Percentiles rank a stretch among this genome's conserved stretches.
These are phyloP conservation scores for Nicotiana undulata DNA, from an alignment of 257 asterid species.

Conservation along the genomic window DNA sequence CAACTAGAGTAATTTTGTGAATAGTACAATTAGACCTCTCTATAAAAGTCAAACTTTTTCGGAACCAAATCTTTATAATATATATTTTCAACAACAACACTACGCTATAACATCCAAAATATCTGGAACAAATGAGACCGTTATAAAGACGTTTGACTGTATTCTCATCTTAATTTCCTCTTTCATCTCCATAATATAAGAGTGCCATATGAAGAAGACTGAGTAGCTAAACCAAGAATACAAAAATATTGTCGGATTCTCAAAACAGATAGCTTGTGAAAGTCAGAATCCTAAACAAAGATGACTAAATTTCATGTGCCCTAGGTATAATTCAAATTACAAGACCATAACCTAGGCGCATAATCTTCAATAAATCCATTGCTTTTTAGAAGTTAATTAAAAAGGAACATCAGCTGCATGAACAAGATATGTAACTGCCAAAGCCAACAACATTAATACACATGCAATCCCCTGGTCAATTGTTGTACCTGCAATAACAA, in stretches of 20 bases:
- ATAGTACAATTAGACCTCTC: too few species aligned
- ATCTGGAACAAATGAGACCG: too few species aligned
- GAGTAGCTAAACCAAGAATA: not conserved
- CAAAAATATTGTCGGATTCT: not conserved
- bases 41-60: too few species aligned
- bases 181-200: too few species aligned
- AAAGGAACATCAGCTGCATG: conserved; percentile 47
- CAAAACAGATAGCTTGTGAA: not conserved
- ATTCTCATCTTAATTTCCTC: too few species aligned
- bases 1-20: too few species aligned
- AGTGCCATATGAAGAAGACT: not conserved
- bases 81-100: too few species aligned
- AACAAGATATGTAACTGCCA: conserved; percentile 51
- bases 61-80: too few species aligned
- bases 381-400: not conserved
- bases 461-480: conserved; percentile 58
- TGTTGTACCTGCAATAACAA: conserved; percentile 31
- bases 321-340: not conserved
- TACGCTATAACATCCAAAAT: too few species aligned
- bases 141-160: too few species aligned
- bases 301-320: not conserved
- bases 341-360: conserved; percentile 6
- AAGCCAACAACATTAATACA: conserved; percentile 46
- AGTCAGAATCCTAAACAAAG: not conserved
- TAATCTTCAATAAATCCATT: not conserved